Conservation (phyloP, 1,139 yeast species). For the Wickerhamiella pararugosa region DNA sequence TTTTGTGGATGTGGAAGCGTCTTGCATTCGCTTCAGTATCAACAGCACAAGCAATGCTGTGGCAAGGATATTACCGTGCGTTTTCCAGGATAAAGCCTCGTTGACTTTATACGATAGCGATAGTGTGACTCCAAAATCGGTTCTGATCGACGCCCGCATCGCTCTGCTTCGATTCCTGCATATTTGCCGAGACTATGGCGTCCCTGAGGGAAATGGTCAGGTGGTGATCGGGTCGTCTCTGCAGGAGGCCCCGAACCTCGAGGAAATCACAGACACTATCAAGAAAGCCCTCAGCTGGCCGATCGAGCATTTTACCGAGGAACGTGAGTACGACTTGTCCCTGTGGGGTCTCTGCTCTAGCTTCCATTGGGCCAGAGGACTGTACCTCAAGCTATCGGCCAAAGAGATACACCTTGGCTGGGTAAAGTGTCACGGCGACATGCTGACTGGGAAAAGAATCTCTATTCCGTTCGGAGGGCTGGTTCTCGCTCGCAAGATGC, state of each 20-base stretch:
- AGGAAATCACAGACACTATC: constrained; percentile 38
- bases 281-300: constrained; percentile 44
- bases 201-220: constrained; percentile 38
- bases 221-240: constrained; percentile 38
- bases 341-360: constrained; percentile 58
- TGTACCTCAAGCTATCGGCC: constrained; percentile 55
- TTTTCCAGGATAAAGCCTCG: constrained; percentile 52
- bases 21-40: constrained; percentile 51
- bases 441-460: constrained; percentile 39
- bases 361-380: constrained; percentile 43
- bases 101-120: constrained; percentile 45
- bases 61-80: constrained; percentile 56
- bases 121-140: constrained; percentile 7
- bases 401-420: constrained; percentile 51
- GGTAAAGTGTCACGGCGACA: constrained; percentile 39
- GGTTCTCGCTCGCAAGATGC: constrained; percentile 39
- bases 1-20: constrained; percentile 42
- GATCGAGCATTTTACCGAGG: constrained; percentile 39
- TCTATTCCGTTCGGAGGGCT: constrained; percentile 59
- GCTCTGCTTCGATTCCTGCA: constrained; percentile 43
- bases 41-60: constrained; percentile 48
- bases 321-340: constrained; percentile 48
- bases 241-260: constrained; percentile 44
- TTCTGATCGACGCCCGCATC: constrained; percentile 36
- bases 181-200: constrained; percentile 56